A percentile compares a stretch with the other conserved stretches of the same genome.
Evolutionary conservation across 805 yeast genomes (phyloP).

Genomic region (Nematodospora valgi): DNA sequence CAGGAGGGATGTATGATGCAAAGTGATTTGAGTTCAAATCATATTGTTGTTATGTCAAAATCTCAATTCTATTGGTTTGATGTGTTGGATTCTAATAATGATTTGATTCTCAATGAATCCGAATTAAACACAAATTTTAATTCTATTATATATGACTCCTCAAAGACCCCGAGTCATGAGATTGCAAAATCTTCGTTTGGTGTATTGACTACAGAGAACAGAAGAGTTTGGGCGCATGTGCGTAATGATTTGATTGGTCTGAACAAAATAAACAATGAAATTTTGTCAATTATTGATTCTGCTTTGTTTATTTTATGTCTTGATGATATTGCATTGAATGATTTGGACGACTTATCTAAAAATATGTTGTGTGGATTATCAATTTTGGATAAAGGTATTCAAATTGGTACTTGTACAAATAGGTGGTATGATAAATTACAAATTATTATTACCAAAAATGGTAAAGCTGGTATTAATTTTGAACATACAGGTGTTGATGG

Average conservation of each 20-base stretch:
- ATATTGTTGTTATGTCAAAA: conserved; percentile 75
- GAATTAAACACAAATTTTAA: conserved; percentile 74
- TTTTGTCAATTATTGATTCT: conserved; percentile 70
- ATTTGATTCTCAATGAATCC: conserved; percentile 68
- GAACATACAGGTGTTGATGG: conserved; percentile 97
- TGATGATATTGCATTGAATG: conserved; percentile 69
- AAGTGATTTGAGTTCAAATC: conserved; percentile 70
- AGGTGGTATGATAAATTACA: conserved; percentile 94
- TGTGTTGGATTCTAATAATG: conserved; percentile 71
- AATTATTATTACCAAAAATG: conserved; percentile 80
- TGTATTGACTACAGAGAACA: conserved; percentile 83
- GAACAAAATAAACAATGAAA: conserved; percentile 60
- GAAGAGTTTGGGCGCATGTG: conserved; percentile 81
- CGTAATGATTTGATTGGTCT: conserved; percentile 48
- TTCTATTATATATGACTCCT: conserved; percentile 73
- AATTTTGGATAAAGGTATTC: conserved; percentile 76
- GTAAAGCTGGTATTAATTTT: conserved; percentile 89
- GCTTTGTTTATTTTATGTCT: conserved; percentile 81
- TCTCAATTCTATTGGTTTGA: conserved; percentile 96
- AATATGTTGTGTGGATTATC: conserved; percentile 88
- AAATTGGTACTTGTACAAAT: conserved; percentile 90
- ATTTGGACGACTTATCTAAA: conserved; percentile 64
- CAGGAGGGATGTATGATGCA: conserved; percentile 79
- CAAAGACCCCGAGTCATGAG: conserved; percentile 48
- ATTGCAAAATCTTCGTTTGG: conserved; percentile 80